Conservation (phyloP, 2,329 filamentous ascomycete genomes). For the Fusarium concolor region DNA sequence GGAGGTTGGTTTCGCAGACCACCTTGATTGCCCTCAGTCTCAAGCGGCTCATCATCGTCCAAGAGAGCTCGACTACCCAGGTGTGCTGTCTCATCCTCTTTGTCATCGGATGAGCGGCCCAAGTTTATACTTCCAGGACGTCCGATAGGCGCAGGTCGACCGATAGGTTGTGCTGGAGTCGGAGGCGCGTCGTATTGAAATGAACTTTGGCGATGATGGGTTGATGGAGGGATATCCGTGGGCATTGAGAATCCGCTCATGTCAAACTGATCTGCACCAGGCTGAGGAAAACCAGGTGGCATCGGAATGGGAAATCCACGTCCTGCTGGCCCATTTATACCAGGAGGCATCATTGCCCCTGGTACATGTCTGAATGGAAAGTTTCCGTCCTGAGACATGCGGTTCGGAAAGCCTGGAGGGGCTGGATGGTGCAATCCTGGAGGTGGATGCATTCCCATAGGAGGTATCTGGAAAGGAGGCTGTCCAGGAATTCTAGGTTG, state of each 20-base stretch:
- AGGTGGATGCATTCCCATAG: conserved; percentile 65
- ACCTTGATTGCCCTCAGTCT: conserved; percentile 47
- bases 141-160: conserved; percentile 87
- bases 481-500: conserved; percentile 52
- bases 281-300: conserved; percentile 53
- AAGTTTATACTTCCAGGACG: conserved; percentile 80
- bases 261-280: conserved; percentile 48
- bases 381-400: conserved; percentile 65
- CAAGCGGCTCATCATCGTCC: conserved; percentile 74
- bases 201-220: conserved; percentile 82
- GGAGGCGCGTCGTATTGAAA: conserved; percentile 70
- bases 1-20: conserved; percentile 63
- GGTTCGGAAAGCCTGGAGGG: conserved; percentile 66
- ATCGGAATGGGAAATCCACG: conserved; percentile 58
- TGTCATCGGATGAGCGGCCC: conserved; percentile 62
- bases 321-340: conserved; percentile 59
- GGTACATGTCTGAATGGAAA: conserved; percentile 62
- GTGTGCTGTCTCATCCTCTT: conserved; percentile 80
- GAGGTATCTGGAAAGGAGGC: conserved; percentile 63
- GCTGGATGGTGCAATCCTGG: conserved; percentile 53
- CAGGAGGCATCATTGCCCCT: conserved; percentile 62
- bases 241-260: conserved; percentile 50
- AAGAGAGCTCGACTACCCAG: conserved; percentile 92
- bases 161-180: conserved; percentile 76
- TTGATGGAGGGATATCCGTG: conserved; percentile 50